Conservation (phyloP, 257 asterid genomes). For the Solanum sitiens region DNA sequence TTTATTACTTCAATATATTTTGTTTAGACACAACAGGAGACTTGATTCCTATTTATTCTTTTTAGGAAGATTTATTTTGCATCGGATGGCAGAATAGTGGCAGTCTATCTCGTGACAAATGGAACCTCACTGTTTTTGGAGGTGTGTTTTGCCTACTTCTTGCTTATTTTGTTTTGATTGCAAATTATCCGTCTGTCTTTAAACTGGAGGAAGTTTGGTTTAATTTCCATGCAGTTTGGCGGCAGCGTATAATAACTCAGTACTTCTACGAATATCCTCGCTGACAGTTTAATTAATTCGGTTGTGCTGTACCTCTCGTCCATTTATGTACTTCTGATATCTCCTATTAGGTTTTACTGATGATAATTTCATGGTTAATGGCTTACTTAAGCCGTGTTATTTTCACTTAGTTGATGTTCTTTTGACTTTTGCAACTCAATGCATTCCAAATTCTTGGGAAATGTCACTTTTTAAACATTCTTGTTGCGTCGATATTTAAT, state of each 20-base stretch:
- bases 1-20: neutral
- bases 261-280: neutral
- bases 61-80: slow-evolving; percentile 84
- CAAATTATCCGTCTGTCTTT: neutral
- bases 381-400: neutral
- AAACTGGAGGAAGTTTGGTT: neutral
- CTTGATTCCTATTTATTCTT: neutral
- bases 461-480: neutral
- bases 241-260: neutral
- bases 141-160: slow-evolving; percentile 33
- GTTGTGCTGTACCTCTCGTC: neutral
- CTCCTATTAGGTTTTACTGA: neutral
- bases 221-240: neutral
- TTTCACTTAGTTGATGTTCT: neutral
- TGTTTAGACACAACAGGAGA: neutral
- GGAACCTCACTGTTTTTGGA: slow-evolving; percentile 81
- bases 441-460: neutral
- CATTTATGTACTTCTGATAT: neutral
- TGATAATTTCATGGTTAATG: neutral
- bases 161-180: neutral
- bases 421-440: neutral
- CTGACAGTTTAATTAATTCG: neutral
- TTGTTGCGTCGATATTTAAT: neutral
- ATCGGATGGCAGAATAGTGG: slow-evolving; percentile 98
- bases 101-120: slow-evolving; percentile 52